Evolutionary conservation across 2,329 filamentous ascomycete genomes (phyloP), one percentile per base, ranked within the genome.

Genomic region (Aspergillus sp.): DNA sequence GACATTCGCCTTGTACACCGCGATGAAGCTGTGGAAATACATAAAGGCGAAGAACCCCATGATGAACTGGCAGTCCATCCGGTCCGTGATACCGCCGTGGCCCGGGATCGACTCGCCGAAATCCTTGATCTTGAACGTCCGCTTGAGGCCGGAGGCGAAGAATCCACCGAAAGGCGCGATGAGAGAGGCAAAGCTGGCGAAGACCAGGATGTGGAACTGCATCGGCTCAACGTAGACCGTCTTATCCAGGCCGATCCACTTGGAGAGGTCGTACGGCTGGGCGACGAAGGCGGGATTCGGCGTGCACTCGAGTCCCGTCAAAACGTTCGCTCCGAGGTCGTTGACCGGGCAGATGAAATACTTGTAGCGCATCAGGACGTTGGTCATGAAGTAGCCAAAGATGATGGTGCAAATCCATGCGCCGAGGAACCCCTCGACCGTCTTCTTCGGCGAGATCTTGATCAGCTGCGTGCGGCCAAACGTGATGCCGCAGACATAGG

Each of bases 1-100:
- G 13, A 94, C 80, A 35, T 72, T 86, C 24, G 82, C 78, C 60
- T 89, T 86, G 69, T 94, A 78, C 5, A 86, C 72, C 3, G 88
- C 88, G 52, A 98, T 89, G 60, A 98, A 98, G 53, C 83, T 91
- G 60, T 95, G 88, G 65, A 93, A 98, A 66, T 98, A 98, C 74
- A 98, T 88, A 68, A 86, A 96, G 11, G 89, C 78, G 52, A 98
- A 96, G 63, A 94, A 91, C 6, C 91, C 91, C 91, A 98, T 98
- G 68, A 96, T 96, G 66, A 98, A 98, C 57, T 98, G 91, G 60
- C 91, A 98, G 57, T 98, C 91, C 89, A 98, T 96, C 41, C 91
- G 83, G 58, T 98, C 91, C 11, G 91, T 98, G 67, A 98, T 96
- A 48, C 91, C 91, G 40, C 91, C 91, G 52, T 98, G 91, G 14